phyloP scores from a whole-genome alignment of 352 stramenopile species.

The Pythium monospermum region DNA sequence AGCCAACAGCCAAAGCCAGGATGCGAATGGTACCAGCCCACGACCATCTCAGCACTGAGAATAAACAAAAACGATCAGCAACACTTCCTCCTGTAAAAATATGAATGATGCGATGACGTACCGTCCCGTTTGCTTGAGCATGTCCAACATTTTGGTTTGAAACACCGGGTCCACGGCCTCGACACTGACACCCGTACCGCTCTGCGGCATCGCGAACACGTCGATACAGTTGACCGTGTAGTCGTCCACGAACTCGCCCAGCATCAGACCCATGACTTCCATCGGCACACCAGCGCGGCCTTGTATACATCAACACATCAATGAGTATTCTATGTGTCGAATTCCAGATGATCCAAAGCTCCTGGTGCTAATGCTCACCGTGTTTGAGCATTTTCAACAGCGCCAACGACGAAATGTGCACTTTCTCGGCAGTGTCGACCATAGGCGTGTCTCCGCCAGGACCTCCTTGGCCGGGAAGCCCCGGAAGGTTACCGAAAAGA shows the following conservation, averaged over 20 bases:
- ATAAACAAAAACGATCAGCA: too few species aligned
- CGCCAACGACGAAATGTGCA: constrained; percentile 98
- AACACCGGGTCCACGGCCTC: constrained; percentile 99
- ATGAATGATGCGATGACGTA: constrained; percentile 14
- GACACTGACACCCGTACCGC: constrained; percentile 91
- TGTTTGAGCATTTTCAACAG: constrained; percentile 99
- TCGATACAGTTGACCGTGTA: constrained; percentile 99
- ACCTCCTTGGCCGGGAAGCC: constrained; percentile 60
- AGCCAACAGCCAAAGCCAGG: constrained; percentile 99
- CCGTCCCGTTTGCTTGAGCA: constrained; percentile 98
- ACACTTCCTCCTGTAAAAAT: too few species aligned
- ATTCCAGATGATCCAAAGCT: too few species aligned
- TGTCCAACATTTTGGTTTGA: constrained; percentile 99
- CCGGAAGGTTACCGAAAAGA: constrained; percentile 81
- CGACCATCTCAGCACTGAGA: constrained; percentile 90
- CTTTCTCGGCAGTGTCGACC: constrained; percentile 98
- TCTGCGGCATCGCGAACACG: constrained; percentile 99
- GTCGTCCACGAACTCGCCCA: constrained; percentile 99
- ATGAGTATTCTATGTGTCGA: too few species aligned
- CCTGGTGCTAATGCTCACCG: constrained; percentile 61
- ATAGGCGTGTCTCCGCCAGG: constrained; percentile 87
- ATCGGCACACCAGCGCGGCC: constrained; percentile 98
- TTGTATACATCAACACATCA: constrained; percentile 18
- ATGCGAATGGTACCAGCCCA: constrained; percentile 99
- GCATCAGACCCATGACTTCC: constrained; percentile 99